Percentiles rank a stretch among this genome's conserved stretches.
Evolutionary conservation across 140 eudicot species (phyloP).

Genomic region (Senecio squalidus): DNA sequence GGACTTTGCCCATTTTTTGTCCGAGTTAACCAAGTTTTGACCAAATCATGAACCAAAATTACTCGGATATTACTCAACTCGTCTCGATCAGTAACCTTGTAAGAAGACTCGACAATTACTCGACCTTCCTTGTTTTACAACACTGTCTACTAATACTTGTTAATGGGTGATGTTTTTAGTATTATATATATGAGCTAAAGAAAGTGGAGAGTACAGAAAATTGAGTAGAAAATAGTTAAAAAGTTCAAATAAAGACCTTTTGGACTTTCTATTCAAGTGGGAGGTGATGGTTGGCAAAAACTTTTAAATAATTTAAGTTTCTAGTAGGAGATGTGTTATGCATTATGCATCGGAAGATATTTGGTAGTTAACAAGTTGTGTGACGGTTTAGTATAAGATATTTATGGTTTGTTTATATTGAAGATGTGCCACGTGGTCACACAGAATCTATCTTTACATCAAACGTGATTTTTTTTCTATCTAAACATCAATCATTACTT

Average conservation of each 20-base stretch:
- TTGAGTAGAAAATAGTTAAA: too few relatives aligned
- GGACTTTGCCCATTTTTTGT: too few relatives aligned
- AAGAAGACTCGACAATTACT: too few relatives aligned
- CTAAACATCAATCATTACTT: slow-evolving; percentile 9
- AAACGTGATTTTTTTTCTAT: slow-evolving; percentile 14
- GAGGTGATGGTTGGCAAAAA: slow-evolving; percentile 23
- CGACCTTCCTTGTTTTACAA: too few relatives aligned
- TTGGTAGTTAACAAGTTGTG: too few relatives aligned
- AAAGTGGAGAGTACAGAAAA: neutral
- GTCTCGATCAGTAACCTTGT: too few relatives aligned
- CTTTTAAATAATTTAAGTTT: slow-evolving; percentile 3
- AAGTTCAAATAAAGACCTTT: slow-evolving; percentile 1
- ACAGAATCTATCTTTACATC: slow-evolving; percentile 3
- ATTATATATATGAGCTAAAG: neutral
- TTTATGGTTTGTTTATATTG: neutral
- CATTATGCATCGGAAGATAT: too few relatives aligned
- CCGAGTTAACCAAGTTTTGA: too few relatives aligned
- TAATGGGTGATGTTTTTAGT: too few relatives aligned
- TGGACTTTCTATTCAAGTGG: slow-evolving; percentile 23
- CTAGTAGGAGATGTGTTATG: neutral
- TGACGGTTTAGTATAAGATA: neutral
- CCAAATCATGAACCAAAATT: too few relatives aligned
- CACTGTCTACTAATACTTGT: too few relatives aligned
- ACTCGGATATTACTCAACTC: too few relatives aligned
- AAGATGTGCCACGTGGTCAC: slow-evolving; percentile 19